Percentiles rank a stretch among this genome's conserved stretches.
Evolutionary conservation across 1,139 yeast species (phyloP).

Genomic region (Zygoascus meyerae): DNA sequence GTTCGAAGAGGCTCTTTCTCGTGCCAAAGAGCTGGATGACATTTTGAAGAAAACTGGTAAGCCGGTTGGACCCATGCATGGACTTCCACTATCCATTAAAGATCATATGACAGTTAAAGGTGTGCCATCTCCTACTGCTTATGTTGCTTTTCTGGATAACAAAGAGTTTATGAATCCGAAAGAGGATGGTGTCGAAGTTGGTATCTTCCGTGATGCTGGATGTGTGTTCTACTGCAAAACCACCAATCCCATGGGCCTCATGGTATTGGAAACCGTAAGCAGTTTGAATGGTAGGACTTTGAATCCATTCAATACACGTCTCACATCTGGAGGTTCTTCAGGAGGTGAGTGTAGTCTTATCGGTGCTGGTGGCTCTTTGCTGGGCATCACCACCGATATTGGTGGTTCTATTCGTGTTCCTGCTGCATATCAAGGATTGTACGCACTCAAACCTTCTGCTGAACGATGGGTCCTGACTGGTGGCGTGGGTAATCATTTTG

Average conservation of each 20-base stretch:
- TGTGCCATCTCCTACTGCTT: constrained; percentile 30
- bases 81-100: constrained; percentile 70
- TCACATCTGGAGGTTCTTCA: constrained; percentile 66
- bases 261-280: constrained; percentile 11
- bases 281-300: constrained; percentile 41
- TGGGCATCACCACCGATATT: constrained; percentile 71
- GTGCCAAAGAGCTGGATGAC: constrained; percentile 52
- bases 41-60: constrained; percentile 49
- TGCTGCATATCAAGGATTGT: constrained; percentile 62
- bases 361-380: constrained; percentile 43
- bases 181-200: constrained; percentile 14
- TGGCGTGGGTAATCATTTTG: constrained; percentile 4
- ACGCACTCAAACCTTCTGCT: constrained; percentile 64
- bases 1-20: constrained; percentile 40
- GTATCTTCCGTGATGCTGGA: constrained; percentile 41
- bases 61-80: constrained; percentile 69
- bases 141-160: constrained; percentile 35
- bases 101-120: constrained; percentile 61
- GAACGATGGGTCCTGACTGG: constrained; percentile 44
- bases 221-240: constrained; percentile 39
- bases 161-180: constrained; percentile 13
- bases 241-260: constrained; percentile 8
- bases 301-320: constrained; percentile 47
- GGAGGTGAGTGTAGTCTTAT: constrained; percentile 67
- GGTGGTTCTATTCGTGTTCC: constrained; percentile 78